Base-by-base conservation (phyloP, 805 yeast genomes). In the Jamesozyma piceae region DNA sequence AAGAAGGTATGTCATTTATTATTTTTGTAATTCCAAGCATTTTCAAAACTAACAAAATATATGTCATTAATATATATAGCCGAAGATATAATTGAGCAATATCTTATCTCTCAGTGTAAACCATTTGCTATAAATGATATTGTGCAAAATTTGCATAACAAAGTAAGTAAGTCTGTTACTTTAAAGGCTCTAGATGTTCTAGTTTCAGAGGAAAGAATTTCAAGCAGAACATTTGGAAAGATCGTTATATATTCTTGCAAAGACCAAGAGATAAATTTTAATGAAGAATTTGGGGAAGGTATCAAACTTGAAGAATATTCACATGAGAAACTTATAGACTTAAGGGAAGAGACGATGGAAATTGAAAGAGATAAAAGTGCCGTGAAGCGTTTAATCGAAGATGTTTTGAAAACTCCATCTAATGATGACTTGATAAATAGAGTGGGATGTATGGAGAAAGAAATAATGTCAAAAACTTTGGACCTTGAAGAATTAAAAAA, bases 41-140 rank as follows among this genome's bases (percentile, higher is more conserved):
- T 18, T 10, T 19, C 21, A 34, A 14, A n/a, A 4, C 10, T 27
- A 18, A 37, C 15, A 15, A 3, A 37, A 6, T 26, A 27, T 5
- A 37, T 15, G 17, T 15, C 37, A 13, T 26, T 10, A 30, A n/a
- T 24, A 6, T 30, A 22, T 5, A 30, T 10, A 42, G 67, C 69
- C 17, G 68, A 67, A 31, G 49, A 49, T 5, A 38, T 59, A 20
- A 62, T 72, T 21, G 50, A 57, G 33, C 49, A 60, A 3, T 74
- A 74, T 43, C 48, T 74, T 40, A 62, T 54, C 20, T 56, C 58
- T 2, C 75, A 72, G 47, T 71, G 69, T 47, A 57, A 74, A 19
- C 78, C 79, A 2, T 74, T 69, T 49, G 71, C 72, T 1, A 55
- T 67, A 8, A 65, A 68, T 38, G 79, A 74, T 51, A 62, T 74